A percentile compares a stretch with the other conserved stretches of the same genome.
Conservation (phyloP, 148 eudicot species). For the Mesembryanthemum crystallinum region DNA sequence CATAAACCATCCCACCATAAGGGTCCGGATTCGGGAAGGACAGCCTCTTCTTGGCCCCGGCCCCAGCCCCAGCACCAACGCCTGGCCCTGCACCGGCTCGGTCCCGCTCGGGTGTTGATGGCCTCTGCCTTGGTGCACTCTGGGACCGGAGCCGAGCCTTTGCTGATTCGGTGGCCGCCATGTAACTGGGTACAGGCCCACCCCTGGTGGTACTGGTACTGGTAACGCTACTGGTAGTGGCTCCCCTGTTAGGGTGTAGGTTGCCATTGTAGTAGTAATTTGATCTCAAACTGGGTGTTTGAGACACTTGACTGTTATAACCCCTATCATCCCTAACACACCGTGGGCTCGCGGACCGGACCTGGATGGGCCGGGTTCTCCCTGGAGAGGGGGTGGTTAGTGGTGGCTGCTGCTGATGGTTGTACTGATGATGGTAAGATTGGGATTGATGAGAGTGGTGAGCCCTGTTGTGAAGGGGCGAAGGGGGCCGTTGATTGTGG, state of each 20-base stretch:
- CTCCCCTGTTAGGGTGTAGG: conserved; percentile 25
- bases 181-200: conserved; percentile 55
- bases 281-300: conserved; percentile 67
- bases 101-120: conserved; percentile 69
- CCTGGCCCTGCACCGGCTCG: conserved; percentile 6
- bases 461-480: conserved; percentile 51
- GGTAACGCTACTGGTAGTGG: background rate
- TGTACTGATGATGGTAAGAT: conserved; percentile 8
- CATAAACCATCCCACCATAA: conserved; percentile 28
- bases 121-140: conserved; percentile 76
- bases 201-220: conserved; percentile 7
- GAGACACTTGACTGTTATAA: conserved; percentile 32
- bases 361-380: conserved; percentile 50
- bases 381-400: conserved; percentile 61
- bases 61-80: conserved; percentile 22
- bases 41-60: conserved; percentile 55
- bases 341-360: conserved; percentile 72
- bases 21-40: conserved; percentile 64
- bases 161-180: conserved; percentile 80
- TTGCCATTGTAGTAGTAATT: conserved; percentile 41
- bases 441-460: conserved; percentile 25
- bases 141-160: conserved; percentile 61
- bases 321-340: conserved; percentile 43
- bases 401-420: conserved; percentile 28
- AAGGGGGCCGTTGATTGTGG: conserved; percentile 46